Conservation (phyloP, 2,329 filamentous ascomycete genomes). For the Colletotrichum sp. region DNA sequence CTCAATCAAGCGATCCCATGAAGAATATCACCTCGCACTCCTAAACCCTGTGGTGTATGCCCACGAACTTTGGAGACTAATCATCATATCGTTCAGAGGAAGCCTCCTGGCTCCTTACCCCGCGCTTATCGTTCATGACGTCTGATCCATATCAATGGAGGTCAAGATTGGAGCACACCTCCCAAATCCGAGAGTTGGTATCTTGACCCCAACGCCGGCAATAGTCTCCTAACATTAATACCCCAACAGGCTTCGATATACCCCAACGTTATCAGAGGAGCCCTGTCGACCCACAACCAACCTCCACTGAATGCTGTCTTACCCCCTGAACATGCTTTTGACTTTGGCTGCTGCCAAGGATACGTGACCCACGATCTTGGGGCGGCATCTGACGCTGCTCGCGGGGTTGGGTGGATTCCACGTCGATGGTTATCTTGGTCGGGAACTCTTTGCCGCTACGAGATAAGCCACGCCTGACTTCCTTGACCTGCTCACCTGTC, state of each 20-base stretch:
- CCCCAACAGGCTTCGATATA: slow-evolving; percentile 4
- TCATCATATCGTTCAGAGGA: not conserved
- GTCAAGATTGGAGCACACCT: not conserved
- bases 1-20: not conserved
- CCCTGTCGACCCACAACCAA: not conserved
- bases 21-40: not conserved
- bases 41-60: not conserved
- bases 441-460: slow-evolving; percentile 1
- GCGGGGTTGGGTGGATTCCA: slow-evolving; percentile 4
- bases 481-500: not conserved
- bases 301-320: not conserved
- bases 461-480: slow-evolving; percentile 2
- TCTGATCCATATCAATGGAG: not conserved
- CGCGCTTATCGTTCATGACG: not conserved
- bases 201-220: not conserved
- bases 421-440: slow-evolving; percentile 12
- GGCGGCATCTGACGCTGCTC: slow-evolving; percentile 16
- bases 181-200: not conserved
- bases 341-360: not conserved
- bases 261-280: slow-evolving; percentile 17
- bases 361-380: slow-evolving; percentile 11
- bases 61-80: not conserved
- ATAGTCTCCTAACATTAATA: not conserved
- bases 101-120: not conserved
- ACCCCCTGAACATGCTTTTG: not conserved